Base-by-base conservation (phyloP, 2,329 filamentous ascomycete genomes). In the Talaromyces sp. region DNA sequence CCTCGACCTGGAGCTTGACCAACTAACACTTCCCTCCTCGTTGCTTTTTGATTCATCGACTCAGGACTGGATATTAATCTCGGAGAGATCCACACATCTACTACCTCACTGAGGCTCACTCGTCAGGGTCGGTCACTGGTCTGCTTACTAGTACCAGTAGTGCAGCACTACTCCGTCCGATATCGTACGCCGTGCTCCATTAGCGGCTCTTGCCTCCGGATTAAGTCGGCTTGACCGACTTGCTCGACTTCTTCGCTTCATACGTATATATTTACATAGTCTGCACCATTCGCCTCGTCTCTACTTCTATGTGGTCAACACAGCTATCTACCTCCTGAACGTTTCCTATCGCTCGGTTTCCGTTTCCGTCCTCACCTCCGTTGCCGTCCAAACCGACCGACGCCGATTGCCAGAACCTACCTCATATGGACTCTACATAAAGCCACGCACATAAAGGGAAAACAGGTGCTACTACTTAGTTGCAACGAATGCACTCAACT, bases 141-240 rank as follows among this genome's bases (percentile, higher is more conserved):
- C 49, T 17, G 11, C 8, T 45, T 11, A 34, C n/a, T 17, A 58
- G 31, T 15, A 29, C 17, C 22, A 34, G 19, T 31, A 53, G 49
- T 53, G 7, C 49, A 53, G 27, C 49, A 29, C 29, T 29, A 43
- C 53, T 38, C 31, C n/a, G 53, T 56, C n/a, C 31, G 49, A 38
- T 29, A 15, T 38, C 29, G 49, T 38, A 22, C 47, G 22, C 38
- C 34, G 58, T 60, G 34, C 36, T n/a, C 45, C 43, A 27, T 56
- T 47, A 47, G 51, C 61, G 51, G 61, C 51, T 47, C 61, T 63
- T 63, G 51, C 61, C 61, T 62, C 47, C 60, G 60, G 25, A 27
- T 31, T 43, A 38, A 54, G 34, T 62, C 47, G 60, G 60, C 60
- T 54, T 53, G 59, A 11, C 59, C 27, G 29, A 38, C 29, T 31